Percentiles rank a stretch among this genome's conserved stretches.
phyloP scores from a whole-genome alignment of 768 basidiomycete genomes.

The Termitomyces heimii region DNA sequence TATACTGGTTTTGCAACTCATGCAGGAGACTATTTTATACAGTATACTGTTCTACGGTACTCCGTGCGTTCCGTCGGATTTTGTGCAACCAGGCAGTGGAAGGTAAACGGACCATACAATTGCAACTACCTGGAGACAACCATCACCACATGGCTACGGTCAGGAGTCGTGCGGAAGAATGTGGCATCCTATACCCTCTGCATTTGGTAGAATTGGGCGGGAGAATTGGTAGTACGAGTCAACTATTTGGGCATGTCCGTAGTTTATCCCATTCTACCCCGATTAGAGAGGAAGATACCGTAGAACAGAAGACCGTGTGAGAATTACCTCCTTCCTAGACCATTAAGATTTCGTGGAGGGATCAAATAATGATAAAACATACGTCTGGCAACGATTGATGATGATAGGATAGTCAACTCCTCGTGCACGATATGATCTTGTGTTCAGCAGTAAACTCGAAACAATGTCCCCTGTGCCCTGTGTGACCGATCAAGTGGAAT shows the following conservation, averaged over 20 bases:
- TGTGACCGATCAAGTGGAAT: too few species aligned
- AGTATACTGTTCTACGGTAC: neutral
- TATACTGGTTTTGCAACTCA: neutral
- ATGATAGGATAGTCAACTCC: neutral
- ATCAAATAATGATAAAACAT: neutral
- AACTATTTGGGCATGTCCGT: slow-evolving; percentile 6
- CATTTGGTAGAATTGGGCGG: neutral
- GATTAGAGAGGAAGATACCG: neutral
- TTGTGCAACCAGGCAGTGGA: neutral
- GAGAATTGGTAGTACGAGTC: slow-evolving; percentile 2
- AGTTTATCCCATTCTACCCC: slow-evolving; percentile 16
- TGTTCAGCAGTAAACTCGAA: neutral
- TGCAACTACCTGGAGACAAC: neutral
- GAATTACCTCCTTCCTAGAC: slow-evolving; percentile 8
- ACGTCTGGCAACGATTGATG: neutral
- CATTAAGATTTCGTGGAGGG: neutral
- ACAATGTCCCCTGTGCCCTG: neutral
- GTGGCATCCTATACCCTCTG: neutral
- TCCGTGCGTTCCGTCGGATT: slow-evolving; percentile 2
- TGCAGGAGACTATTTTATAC: slow-evolving; percentile 4
- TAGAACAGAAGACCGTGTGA: slow-evolving; percentile 7
- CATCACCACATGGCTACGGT: neutral
- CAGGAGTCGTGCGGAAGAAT: slow-evolving; percentile 1
- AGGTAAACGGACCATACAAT: neutral
- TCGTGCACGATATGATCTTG: neutral